Evolutionary conservation across 257 asterid genomes (phyloP), one percentile per base, ranked within the genome.

Genomic region (Salvia hispanica): DNA sequence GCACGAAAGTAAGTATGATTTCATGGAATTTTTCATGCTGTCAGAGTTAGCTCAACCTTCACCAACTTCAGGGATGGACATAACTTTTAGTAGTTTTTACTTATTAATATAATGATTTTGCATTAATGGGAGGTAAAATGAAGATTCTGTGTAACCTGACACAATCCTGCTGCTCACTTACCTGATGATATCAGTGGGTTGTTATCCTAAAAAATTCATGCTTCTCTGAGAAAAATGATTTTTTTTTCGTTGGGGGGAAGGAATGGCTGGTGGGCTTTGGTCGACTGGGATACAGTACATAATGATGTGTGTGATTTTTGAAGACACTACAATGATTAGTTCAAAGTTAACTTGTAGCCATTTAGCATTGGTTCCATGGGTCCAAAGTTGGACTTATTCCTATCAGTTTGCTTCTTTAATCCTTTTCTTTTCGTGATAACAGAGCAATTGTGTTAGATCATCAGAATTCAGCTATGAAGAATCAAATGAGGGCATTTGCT

Each of bases 401-500:
- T 14, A 36, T 37, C 61, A 44, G 2, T 60, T 40, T 74, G 47
- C 65, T 69, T 50, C 37, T 58, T 40, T 69, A 70, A 70, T 62
- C 56, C 71, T 50, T 63, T 72, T 58, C 67, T 70, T 60, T 81
- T 58, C 53, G 59, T 82, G 79, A 77, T 58, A 62, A 74, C 96
- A 91, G 99, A 79, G 86, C 99, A 74, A 94, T 91, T 79, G 83
- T 91, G 39, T 82, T 94, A 74, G 99, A 91, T 72, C 92, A 72
- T 71, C 91, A 78, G 69, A 91, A 80, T 71, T 83, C 98, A 56
- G 74, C 91, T 62, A 84, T 75, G 95, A 85, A 90, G 84, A 85
- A 72, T 83, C 95, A 81, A 76, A 70, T 78, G 76, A 87, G 83
- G 88, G 95, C 85, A 63, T 46, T 84, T 76, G 90, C 89, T 61